These are phyloP conservation scores for Rhizoctonia solani DNA, from an alignment of 1,284 basidiomycete genomes.

Conservation along the genomic window DNA sequence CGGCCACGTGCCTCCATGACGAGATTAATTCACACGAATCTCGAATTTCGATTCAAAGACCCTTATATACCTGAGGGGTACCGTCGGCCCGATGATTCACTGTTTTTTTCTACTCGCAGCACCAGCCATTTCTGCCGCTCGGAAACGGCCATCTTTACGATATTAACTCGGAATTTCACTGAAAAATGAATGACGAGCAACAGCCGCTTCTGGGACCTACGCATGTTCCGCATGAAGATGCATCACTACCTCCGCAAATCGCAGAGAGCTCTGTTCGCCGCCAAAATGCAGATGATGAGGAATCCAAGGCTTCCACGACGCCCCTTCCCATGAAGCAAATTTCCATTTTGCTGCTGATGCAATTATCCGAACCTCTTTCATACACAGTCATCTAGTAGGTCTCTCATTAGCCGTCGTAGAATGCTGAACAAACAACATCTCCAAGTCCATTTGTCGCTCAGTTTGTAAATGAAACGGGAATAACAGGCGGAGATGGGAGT, in stretches of 20 bases:
- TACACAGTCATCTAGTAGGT: constrained; percentile 16
- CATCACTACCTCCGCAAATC: not conserved
- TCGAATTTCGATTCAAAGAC: too few species aligned
- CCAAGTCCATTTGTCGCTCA: constrained; percentile 7
- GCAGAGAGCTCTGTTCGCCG: not conserved
- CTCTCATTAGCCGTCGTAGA: not conserved
- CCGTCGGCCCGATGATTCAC: too few species aligned
- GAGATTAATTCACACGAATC: too few species aligned
- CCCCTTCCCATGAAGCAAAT: constrained; percentile 35
- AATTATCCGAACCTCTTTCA: constrained; percentile 32
- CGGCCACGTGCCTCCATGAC: too few species aligned
- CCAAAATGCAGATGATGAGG: not conserved
- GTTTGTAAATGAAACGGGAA: constrained; percentile 35
- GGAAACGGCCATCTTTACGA: too few species aligned
- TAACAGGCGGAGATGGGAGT: constrained; percentile 37
- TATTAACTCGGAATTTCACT: too few species aligned
- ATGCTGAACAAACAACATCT: not conserved
- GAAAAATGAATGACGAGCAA: too few species aligned
- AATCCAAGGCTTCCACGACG: not conserved
- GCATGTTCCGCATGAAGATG: constrained; percentile 11
- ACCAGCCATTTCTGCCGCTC: too few species aligned
- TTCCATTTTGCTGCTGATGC: constrained; percentile 25
- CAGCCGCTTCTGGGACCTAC: constrained; percentile 11
- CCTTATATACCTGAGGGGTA: too few species aligned
- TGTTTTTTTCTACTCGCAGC: too few species aligned